Conservation (phyloP, 208 protist species). For the Endotrypanum monterogeii region DNA sequence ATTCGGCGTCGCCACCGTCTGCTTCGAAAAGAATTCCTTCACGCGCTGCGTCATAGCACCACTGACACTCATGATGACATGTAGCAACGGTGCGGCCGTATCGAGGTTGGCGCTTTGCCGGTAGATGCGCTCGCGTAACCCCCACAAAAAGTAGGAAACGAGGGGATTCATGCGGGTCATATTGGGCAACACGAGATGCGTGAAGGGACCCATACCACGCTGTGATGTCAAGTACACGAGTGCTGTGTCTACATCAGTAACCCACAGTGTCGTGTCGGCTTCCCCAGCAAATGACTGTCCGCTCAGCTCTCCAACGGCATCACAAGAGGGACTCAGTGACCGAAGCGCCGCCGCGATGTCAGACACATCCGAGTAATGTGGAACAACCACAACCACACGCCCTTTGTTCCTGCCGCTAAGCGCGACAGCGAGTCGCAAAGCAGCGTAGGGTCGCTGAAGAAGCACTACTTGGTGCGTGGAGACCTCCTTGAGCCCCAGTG, state of each 20-base stretch:
- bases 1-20: conserved; percentile 35
- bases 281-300: conserved; percentile 59
- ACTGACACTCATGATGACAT: conserved; percentile 45
- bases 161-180: conserved; percentile 60
- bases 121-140: conserved; percentile 64
- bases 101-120: conserved; percentile 48
- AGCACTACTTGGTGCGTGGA: conserved; percentile 52
- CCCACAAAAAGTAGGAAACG: conserved; percentile 67
- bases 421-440: conserved; percentile 52
- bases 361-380: conserved; percentile 74
- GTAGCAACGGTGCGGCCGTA: conserved; percentile 35
- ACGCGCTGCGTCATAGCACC: conserved; percentile 37
- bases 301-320: conserved; percentile 61
- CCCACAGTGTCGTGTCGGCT: conserved; percentile 60
- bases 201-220: conserved; percentile 74
- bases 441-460: conserved; percentile 41
- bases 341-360: conserved; percentile 49
- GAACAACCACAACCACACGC: conserved; percentile 84
- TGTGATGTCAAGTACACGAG: conserved; percentile 71
- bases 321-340: conserved; percentile 18
- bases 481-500: conserved; percentile 28
- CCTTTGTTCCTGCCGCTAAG: conserved; percentile 26
- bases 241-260: conserved; percentile 78
- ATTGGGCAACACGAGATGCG: conserved; percentile 80
- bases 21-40: conserved; percentile 44